A percentile compares a stretch with the other conserved stretches of the same genome.
These are phyloP conservation scores for Rhodotorula sp. DNA, from an alignment of 1,284 basidiomycete genomes.

Conservation along the genomic window DNA sequence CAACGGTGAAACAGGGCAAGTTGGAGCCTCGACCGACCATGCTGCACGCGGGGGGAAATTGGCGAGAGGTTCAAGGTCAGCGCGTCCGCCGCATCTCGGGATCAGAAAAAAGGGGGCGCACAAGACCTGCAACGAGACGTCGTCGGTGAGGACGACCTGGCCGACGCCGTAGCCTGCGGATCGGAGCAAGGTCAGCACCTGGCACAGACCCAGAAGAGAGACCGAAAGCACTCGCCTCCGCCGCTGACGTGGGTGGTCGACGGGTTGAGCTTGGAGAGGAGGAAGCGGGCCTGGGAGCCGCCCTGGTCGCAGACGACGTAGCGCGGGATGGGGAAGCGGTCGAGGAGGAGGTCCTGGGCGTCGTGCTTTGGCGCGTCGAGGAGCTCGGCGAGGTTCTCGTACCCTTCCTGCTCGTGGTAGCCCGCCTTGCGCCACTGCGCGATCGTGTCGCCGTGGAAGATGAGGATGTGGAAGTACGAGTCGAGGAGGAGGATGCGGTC, in stretches of 20 bases:
- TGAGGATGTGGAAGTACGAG: constrained; percentile 99
- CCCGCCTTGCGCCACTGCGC: constrained; percentile 99
- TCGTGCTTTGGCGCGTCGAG: constrained; percentile 74
- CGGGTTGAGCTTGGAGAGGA: constrained; percentile 94
- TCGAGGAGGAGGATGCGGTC: constrained; percentile 97
- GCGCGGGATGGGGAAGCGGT: constrained; percentile 94
- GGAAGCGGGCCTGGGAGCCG: constrained; percentile 94
- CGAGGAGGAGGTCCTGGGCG: constrained; percentile 85
- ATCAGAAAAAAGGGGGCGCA: not conserved
- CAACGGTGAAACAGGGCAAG: too few relatives aligned
- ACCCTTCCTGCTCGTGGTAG: constrained; percentile 98
- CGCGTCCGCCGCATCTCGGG: too few relatives aligned
- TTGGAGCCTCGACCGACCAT: too few relatives aligned
- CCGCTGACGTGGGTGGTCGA: constrained; percentile 92
- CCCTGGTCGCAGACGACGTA: constrained; percentile 99
- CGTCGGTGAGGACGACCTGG: constrained; percentile 97
- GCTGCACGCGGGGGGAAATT: too few relatives aligned
- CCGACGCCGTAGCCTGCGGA: constrained; percentile 55
- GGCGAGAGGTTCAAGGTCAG: too few relatives aligned
- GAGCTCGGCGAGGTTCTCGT: constrained; percentile 97
- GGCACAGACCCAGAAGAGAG: not conserved
- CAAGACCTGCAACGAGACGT: constrained; percentile 96
- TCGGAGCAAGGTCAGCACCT: not conserved
- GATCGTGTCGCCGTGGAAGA: constrained; percentile 97
- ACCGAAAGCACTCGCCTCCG: constrained; percentile 35